A percentile compares a stretch with the other conserved stretches of the same genome.
phyloP scores from a whole-genome alignment of 495 filamentous ascomycete species.

The Xylaria longipes region DNA sequence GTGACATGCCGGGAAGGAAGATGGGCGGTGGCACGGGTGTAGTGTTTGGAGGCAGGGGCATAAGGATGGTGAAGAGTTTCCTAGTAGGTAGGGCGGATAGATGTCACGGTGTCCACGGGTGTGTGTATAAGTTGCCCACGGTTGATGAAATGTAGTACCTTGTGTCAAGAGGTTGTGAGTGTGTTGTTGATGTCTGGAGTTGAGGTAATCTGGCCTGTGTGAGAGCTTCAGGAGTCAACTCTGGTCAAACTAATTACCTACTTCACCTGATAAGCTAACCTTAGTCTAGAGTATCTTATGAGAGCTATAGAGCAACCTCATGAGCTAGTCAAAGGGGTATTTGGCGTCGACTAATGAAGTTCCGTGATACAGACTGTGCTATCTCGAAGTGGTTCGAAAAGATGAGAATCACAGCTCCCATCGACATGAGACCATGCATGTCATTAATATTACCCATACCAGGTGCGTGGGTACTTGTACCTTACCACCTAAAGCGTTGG shows the following conservation, averaged over 20 bases:
- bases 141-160: not conserved
- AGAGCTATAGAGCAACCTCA: not conserved
- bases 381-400: not conserved
- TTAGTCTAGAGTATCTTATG: not conserved
- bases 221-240: not conserved
- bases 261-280: not conserved
- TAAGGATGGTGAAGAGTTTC: constrained; percentile 13
- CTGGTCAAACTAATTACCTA: not conserved
- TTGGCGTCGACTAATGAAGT: not conserved
- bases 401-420: not conserved
- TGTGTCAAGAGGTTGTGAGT: not conserved
- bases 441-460: not conserved
- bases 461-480: not conserved
- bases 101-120: not conserved
- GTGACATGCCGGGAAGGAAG: constrained; percentile 40
- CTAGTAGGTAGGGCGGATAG: not conserved
- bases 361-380: not conserved
- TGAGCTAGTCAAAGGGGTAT: not conserved
- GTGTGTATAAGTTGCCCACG: not conserved
- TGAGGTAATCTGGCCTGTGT: not conserved
- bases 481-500: not conserved
- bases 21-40: constrained; percentile 40
- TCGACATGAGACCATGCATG: not conserved
- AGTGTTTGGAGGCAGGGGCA: constrained; percentile 39
- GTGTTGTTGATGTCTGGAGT: not conserved